phyloP scores from a whole-genome alignment of 495 filamentous ascomycete genomes.

The Trichoderma gamsii region DNA sequence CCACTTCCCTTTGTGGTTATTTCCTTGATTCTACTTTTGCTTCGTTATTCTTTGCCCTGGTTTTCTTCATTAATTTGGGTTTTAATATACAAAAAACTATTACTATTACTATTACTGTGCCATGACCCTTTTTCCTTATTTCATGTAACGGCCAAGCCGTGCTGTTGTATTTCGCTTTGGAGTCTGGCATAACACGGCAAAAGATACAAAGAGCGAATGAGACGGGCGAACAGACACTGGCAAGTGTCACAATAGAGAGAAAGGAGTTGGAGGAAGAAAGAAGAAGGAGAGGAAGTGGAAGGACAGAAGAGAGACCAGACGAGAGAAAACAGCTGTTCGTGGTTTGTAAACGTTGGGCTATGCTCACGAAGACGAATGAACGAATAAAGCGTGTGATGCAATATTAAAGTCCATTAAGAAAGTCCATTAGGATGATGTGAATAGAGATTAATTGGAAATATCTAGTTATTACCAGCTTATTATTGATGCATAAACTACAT shows the following conservation, averaged over 20 bases:
- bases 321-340: neutral
- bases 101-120: conserved; percentile 4
- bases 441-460: neutral
- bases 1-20: neutral
- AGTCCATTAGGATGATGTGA: neutral
- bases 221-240: neutral
- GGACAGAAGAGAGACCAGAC: neutral
- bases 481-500: neutral
- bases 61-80: conserved; percentile 12
- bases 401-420: no score
- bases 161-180: neutral
- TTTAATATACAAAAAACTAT: conserved; percentile 13
- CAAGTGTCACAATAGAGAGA: neutral
- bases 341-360: no score
- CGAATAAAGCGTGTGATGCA: no score
- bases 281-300: neutral
- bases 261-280: neutral
- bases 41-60: neutral
- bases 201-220: conserved; percentile 3
- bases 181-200: conserved; percentile 2
- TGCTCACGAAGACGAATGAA: no score
- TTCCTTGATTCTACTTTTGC: neutral
- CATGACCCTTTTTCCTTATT: neutral
- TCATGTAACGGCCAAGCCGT: conserved; percentile 3
- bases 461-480: neutral